phyloP scores from a whole-genome alignment of 2,329 filamentous ascomycete genomes.

The Venturia asperata region DNA sequence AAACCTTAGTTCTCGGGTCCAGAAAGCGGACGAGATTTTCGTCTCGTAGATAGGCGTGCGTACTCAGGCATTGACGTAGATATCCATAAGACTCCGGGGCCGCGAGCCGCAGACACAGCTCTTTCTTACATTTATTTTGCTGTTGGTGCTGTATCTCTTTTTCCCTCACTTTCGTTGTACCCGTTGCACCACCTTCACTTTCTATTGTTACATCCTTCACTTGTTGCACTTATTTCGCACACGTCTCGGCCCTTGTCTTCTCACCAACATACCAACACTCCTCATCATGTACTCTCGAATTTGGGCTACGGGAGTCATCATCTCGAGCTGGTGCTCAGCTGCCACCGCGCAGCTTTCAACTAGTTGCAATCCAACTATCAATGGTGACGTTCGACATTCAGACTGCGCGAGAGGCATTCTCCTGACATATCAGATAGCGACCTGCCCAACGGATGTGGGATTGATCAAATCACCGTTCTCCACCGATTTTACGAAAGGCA shows the following conservation, averaged over 20 bases:
- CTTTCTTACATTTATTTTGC: neutral
- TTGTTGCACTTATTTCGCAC: neutral
- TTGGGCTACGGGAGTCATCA: neutral
- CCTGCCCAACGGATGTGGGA: neutral
- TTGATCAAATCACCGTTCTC: neutral
- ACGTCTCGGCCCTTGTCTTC: neutral
- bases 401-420: neutral
- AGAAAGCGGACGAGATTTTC: neutral
- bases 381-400: neutral
- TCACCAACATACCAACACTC: no score
- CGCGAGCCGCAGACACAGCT: neutral
- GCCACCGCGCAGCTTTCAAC: neutral
- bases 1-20: neutral
- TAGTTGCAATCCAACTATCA: neutral
- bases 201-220: neutral
- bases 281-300: neutral
- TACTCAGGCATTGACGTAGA: neutral
- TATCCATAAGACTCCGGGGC: neutral
- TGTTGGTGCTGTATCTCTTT: neutral
- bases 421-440: neutral
- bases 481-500: conserved; percentile 6
- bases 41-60: neutral
- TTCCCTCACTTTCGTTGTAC: neutral
- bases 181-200: neutral
- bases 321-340: neutral